Conservation (phyloP, 306 rosid species). For the Senna tora region DNA sequence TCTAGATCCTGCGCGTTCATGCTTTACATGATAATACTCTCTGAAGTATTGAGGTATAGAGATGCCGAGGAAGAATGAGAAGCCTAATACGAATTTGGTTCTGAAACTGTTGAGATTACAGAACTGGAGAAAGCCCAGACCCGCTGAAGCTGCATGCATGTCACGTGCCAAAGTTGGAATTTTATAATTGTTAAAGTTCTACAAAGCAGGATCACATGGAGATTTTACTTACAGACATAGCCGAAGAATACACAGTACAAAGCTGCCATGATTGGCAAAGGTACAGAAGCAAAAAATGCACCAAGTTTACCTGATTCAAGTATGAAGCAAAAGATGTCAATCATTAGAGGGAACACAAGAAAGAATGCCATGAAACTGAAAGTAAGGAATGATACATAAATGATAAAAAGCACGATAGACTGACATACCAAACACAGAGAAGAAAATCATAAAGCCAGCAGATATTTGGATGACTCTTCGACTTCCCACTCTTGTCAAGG, state of each 20-base stretch:
- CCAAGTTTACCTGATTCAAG: constrained; percentile 70
- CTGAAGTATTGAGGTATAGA: constrained; percentile 86
- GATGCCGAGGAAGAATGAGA: constrained; percentile 78
- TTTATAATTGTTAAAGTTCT: constrained; percentile 19
- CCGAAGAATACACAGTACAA: constrained; percentile 72
- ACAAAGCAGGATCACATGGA: not conserved
- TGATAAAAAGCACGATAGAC: not conserved
- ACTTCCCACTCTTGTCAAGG: constrained; percentile 83
- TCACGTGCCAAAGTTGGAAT: not conserved
- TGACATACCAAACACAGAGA: constrained; percentile 72
- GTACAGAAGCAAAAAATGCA: constrained; percentile 75
- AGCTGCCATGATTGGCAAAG: constrained; percentile 84
- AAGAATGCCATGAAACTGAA: not conserved
- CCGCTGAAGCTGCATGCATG: constrained; percentile 68
- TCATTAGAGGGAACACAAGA: not conserved
- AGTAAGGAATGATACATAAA: not conserved
- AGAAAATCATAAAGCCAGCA: constrained; percentile 85
- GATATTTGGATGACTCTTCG: constrained; percentile 88
- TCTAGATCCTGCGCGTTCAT: constrained; percentile 45
- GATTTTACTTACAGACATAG: constrained; percentile 62
- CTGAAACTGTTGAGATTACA: constrained; percentile 85
- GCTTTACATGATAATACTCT: constrained; percentile 60
- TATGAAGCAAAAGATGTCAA: constrained; percentile 1
- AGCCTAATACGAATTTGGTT: constrained; percentile 74
- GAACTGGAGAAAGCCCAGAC: constrained; percentile 85